These are phyloP conservation scores for Geotrichum carabidarum DNA, from an alignment of 1,139 yeast genomes.

Conservation along the genomic window DNA sequence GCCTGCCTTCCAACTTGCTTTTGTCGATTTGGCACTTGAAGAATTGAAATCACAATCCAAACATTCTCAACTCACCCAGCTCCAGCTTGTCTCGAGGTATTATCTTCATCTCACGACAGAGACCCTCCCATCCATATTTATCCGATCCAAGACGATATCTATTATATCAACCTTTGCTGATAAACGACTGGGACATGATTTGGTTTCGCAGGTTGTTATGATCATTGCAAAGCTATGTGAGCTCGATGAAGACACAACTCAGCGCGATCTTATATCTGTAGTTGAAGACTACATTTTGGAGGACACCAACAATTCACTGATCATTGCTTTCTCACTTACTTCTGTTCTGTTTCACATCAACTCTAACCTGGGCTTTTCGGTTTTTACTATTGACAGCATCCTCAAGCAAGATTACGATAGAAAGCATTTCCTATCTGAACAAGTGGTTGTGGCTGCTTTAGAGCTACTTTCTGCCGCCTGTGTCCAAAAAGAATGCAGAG, in stretches of 20 bases:
- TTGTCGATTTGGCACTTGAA: constrained; percentile 12
- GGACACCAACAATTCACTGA: constrained; percentile 22
- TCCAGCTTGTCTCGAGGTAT: constrained; percentile 15
- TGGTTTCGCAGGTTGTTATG: constrained; percentile 24
- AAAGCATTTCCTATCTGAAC: constrained; percentile 25
- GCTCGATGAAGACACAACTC: constrained; percentile 19
- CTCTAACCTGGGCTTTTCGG: constrained; percentile 20
- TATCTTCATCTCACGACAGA: constrained; percentile 15
- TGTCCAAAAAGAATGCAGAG: constrained; percentile 33
- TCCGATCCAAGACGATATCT: constrained; percentile 16
- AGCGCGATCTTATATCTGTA: constrained; percentile 19
- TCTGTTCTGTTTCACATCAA: constrained; percentile 63
- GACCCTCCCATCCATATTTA: not conserved
- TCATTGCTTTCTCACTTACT: constrained; percentile 59
- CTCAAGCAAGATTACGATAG: constrained; percentile 23
- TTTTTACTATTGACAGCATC: constrained; percentile 16
- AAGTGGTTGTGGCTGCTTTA: constrained; percentile 30
- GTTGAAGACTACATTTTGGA: constrained; percentile 23
- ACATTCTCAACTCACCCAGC: constrained; percentile 2
- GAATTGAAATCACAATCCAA: constrained; percentile 2
- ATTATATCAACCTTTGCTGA: constrained; percentile 17
- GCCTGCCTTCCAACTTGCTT: not conserved
- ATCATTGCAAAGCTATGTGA: constrained; percentile 25
- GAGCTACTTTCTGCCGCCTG: constrained; percentile 38
- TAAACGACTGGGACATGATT: constrained; percentile 11